These are phyloP conservation scores for Eucalyptus polyanthemos DNA, from an alignment of 345 rosid genomes.

Conservation along the genomic window DNA sequence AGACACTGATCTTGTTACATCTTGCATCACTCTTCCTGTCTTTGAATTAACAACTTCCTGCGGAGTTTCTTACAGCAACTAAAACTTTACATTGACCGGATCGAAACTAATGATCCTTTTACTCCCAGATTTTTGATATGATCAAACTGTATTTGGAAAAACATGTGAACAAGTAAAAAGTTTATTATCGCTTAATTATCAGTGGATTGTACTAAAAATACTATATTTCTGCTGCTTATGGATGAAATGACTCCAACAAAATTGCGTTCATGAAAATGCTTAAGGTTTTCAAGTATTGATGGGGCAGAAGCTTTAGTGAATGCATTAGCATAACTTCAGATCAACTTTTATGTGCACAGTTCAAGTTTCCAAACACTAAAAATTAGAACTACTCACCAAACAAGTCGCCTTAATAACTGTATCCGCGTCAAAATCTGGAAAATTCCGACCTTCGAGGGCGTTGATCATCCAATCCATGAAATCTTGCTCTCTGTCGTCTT, in stretches of 20 bases:
- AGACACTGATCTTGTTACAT: neutral
- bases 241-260: neutral
- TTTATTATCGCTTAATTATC: neutral
- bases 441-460: neutral
- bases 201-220: neutral
- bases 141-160: neutral
- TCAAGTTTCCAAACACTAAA: neutral
- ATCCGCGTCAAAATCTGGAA: constrained; percentile 5
- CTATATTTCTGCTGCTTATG: neutral
- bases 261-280: neutral
- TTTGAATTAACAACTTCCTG: neutral
- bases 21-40: neutral
- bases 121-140: neutral
- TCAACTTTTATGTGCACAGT: neutral
- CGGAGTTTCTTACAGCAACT: neutral
- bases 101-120: neutral
- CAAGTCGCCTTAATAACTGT: constrained; percentile 16
- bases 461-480: constrained; percentile 28
- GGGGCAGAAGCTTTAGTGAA: neutral
- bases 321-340: neutral
- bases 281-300: neutral
- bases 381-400: neutral
- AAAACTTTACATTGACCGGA: neutral
- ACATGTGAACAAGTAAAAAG: neutral
- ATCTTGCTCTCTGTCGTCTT: constrained; percentile 4